Conservation (phyloP, 352 stramenopile species). For the Globisporangium orthogonon region DNA sequence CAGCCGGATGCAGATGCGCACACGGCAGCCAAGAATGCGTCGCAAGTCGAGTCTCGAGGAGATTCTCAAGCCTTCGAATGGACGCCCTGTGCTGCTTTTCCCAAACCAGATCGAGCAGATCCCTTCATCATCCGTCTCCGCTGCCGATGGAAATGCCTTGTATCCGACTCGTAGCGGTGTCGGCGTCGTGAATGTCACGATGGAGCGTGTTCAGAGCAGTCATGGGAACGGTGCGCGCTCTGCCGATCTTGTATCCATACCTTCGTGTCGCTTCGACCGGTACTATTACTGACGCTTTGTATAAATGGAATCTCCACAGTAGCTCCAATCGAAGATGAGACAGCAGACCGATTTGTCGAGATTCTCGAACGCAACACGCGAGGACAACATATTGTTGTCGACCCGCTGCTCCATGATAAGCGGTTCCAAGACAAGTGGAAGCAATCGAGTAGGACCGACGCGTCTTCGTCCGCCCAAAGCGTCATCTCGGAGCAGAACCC, state of each 20-base stretch:
- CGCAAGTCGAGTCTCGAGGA: constrained; percentile 31
- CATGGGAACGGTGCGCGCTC: constrained; percentile 17
- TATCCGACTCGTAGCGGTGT: constrained; percentile 6
- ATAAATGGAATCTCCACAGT: background rate
- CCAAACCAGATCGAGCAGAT: constrained; percentile 11
- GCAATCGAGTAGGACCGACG: constrained; percentile 15
- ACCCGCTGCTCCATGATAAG: constrained; percentile 45
- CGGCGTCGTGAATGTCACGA: constrained; percentile 21
- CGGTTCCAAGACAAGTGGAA: constrained; percentile 64
- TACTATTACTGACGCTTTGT: background rate
- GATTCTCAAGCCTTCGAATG: constrained; percentile 13
- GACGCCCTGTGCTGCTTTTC: constrained; percentile 2
- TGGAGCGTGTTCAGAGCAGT: constrained; percentile 23
- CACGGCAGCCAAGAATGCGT: constrained; percentile 18
- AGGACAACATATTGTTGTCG: constrained; percentile 42
- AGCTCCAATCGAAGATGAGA: constrained; percentile 16
- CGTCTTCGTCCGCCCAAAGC: constrained; percentile 31
- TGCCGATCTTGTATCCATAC: background rate
- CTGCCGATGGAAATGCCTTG: background rate
- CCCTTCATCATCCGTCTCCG: background rate
- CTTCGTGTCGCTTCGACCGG: background rate
- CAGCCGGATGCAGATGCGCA: constrained; percentile 12
- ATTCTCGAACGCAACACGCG: constrained; percentile 46
- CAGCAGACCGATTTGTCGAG: constrained; percentile 46
- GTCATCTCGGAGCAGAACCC: constrained; percentile 33